These are phyloP conservation scores for Suhomyces choctaworum DNA, from an alignment of 1,139 yeast species.

Conservation along the genomic window DNA sequence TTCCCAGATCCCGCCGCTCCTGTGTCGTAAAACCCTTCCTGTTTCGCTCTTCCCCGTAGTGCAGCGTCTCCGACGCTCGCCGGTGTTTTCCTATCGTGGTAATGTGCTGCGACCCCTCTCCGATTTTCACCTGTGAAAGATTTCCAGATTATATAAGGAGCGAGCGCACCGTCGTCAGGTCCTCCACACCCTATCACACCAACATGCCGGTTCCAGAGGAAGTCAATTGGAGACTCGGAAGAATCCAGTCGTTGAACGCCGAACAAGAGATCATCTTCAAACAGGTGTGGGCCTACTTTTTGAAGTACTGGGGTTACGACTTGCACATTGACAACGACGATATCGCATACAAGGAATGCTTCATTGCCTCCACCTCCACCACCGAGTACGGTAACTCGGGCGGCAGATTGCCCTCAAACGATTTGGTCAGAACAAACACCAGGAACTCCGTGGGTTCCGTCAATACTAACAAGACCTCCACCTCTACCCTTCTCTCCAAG, in stretches of 20 bases:
- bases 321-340: slow-evolving; percentile 44
- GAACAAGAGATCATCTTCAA: slow-evolving; percentile 69
- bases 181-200: background rate
- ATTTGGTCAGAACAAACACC: slow-evolving; percentile 30
- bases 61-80: background rate
- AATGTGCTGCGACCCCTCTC: slow-evolving; percentile 1
- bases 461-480: slow-evolving; percentile 26
- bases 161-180: background rate
- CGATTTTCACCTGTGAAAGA: slow-evolving; percentile 7
- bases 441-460: slow-evolving; percentile 30
- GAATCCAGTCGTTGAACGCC: slow-evolving; percentile 57
- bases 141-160: slow-evolving; percentile 4
- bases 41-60: no score
- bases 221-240: slow-evolving; percentile 46
- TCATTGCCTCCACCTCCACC: slow-evolving; percentile 33
- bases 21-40: no score
- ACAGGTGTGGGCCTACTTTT: slow-evolving; percentile 70
- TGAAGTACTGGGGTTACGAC: slow-evolving; percentile 62
- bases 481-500: slow-evolving; percentile 14
- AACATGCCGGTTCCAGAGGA: slow-evolving; percentile 16
- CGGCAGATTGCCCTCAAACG: slow-evolving; percentile 17
- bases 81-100: slow-evolving; percentile 1
- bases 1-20: no score
- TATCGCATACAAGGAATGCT: slow-evolving; percentile 34
- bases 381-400: slow-evolving; percentile 2